Conservation (phyloP, 179 eudicot species). For the Nepenthes alata region DNA sequence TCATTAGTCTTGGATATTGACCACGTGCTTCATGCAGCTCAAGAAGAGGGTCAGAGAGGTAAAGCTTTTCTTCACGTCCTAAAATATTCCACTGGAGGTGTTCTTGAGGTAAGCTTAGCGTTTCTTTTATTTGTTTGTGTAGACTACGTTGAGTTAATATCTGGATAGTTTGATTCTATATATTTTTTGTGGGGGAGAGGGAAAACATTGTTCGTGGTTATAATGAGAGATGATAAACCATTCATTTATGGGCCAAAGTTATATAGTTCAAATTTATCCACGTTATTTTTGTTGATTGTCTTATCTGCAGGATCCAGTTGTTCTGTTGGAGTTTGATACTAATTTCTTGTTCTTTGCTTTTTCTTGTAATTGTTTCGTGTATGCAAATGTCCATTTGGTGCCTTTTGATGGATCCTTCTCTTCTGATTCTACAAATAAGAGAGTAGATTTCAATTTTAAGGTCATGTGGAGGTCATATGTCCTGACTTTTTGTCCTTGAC, state of each 20-base stretch:
- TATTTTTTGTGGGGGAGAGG: too few species aligned
- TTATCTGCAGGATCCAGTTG: too few species aligned
- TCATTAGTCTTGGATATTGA: neutral
- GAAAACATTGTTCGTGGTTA: too few species aligned
- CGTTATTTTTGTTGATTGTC: too few species aligned
- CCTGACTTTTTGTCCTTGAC: conserved; percentile 11
- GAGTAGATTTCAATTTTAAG: neutral
- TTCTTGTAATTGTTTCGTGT: too few species aligned
- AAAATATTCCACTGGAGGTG: conserved; percentile 76
- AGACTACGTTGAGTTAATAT: too few species aligned
- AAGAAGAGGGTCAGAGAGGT: conserved; percentile 49
- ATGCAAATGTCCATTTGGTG: neutral
- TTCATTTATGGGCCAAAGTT: too few species aligned
- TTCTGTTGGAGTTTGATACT: too few species aligned
- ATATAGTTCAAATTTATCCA: too few species aligned
- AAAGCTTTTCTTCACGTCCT: conserved; percentile 79
- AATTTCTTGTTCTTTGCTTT: too few species aligned
- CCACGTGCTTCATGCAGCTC: conserved; percentile 36
- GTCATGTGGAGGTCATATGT: neutral
- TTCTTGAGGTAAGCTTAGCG: conserved; percentile 52
- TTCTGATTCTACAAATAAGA: neutral
- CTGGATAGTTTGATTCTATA: too few species aligned
- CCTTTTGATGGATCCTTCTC: neutral
- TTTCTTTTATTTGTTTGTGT: neutral
- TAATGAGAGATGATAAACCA: too few species aligned